Percentiles rank a stretch among this genome's conserved stretches.
These are phyloP conservation scores for Beauveria scarabaeidicola DNA, from an alignment of 2,329 filamentous ascomycete genomes.

Conservation along the genomic window DNA sequence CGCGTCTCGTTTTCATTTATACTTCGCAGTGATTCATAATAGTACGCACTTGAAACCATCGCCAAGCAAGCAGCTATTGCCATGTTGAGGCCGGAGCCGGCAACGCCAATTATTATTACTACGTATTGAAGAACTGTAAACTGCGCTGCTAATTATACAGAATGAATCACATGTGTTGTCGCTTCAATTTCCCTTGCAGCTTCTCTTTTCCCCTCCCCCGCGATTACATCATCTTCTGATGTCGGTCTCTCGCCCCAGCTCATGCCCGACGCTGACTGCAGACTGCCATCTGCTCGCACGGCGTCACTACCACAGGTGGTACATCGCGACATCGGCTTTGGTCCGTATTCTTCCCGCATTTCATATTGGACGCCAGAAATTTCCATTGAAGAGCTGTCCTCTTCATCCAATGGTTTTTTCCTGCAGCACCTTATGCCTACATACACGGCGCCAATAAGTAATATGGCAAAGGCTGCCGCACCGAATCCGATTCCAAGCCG, in stretches of 20 bases:
- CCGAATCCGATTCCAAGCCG: constrained; percentile 24
- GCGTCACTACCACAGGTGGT: constrained; percentile 4
- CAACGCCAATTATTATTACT: constrained; percentile 1
- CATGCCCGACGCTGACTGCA: background rate
- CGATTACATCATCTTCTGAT: background rate
- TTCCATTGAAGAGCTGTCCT: constrained; percentile 1
- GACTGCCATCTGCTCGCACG: background rate
- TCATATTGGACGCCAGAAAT: constrained; percentile 8
- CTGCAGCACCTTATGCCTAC: constrained; percentile 5
- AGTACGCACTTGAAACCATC: background rate
- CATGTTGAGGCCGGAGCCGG: background rate
- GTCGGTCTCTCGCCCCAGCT: background rate
- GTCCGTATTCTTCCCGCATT: constrained; percentile 6
- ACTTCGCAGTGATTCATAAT: too few relatives aligned
- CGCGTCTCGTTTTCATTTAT: too few relatives aligned
- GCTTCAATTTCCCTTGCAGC: background rate
- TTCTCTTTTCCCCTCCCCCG: background rate
- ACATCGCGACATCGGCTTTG: constrained; percentile 3
- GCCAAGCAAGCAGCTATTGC: background rate
- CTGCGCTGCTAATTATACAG: background rate
- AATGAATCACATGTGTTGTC: background rate
- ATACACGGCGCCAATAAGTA: constrained; percentile 5
- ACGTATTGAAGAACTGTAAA: background rate
- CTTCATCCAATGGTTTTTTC: background rate
- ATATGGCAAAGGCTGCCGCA: constrained; percentile 3